Evolutionary conservation across 352 stramenopile species (phyloP).

Genomic region (Globisporangium splendens): DNA sequence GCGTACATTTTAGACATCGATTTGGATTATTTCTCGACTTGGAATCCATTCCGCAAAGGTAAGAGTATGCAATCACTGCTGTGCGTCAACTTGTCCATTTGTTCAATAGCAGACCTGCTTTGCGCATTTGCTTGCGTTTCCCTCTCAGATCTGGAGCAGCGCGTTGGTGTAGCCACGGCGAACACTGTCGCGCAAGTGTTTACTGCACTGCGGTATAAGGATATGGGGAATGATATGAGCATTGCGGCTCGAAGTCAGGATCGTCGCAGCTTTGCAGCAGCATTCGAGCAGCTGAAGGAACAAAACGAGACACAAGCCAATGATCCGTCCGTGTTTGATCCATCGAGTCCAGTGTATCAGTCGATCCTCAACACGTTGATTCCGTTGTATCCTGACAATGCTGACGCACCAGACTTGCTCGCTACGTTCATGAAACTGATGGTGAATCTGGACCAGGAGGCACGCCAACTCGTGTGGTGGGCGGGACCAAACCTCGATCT

Average conservation of each 20-base stretch:
- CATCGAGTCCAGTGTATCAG: not conserved
- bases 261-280: conserved; percentile 24
- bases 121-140: not conserved
- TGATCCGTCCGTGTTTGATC: conserved; percentile 9
- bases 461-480: conserved; percentile 36
- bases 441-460: conserved; percentile 18
- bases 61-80: too few relatives aligned
- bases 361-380: conserved; percentile 11
- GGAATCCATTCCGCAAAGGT: conserved; percentile 81
- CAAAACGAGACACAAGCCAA: not conserved
- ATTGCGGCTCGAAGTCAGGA: conserved; percentile 23
- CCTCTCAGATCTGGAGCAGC: conserved; percentile 37
- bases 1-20: conserved; percentile 80
- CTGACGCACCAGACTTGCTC: conserved; percentile 18
- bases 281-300: conserved; percentile 31
- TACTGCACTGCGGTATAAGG: conserved; percentile 33
- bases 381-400: conserved; percentile 26
- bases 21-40: conserved; percentile 89
- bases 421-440: conserved; percentile 21
- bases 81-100: not conserved
- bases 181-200: conserved; percentile 37
- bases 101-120: not conserved
- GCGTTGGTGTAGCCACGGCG: conserved; percentile 18
- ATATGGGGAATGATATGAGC: conserved; percentile 17
- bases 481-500: conserved; percentile 60